phyloP scores from a whole-genome alignment of 2,329 filamentous ascomycete species.

The Cylindrodendrum hubeiense region DNA sequence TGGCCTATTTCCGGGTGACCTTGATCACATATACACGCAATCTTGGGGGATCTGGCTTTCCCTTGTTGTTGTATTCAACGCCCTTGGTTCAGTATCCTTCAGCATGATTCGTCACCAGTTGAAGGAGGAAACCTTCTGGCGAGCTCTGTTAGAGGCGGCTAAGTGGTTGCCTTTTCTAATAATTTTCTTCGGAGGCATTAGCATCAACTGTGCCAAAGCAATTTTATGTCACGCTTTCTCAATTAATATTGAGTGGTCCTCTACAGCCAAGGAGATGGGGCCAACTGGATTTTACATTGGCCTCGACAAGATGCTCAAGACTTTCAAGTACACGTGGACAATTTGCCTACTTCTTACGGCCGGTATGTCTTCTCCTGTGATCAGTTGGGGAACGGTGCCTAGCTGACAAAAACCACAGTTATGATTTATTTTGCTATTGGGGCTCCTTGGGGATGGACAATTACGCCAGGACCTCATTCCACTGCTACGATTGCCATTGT shows the following conservation, averaged over 20 bases:
- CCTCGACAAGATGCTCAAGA: constrained; percentile 56
- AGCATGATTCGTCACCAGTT: constrained; percentile 44
- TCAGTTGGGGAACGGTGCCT: not conserved
- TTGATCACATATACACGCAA: constrained; percentile 77
- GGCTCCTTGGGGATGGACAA: constrained; percentile 43
- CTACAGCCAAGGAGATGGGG: constrained; percentile 44
- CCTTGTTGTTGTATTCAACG: constrained; percentile 43
- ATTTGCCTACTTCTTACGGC: constrained; percentile 38
- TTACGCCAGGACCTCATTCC: constrained; percentile 39
- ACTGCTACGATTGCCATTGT: constrained; percentile 44
- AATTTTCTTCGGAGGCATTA: constrained; percentile 47
- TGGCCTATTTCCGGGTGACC: constrained; percentile 76
- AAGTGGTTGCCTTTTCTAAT: constrained; percentile 46
- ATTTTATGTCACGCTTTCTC: constrained; percentile 44
- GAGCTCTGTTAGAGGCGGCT: constrained; percentile 37
- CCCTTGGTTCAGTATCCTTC: constrained; percentile 36
- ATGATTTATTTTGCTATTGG: constrained; percentile 44
- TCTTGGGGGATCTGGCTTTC: constrained; percentile 73
- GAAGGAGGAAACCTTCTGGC: constrained; percentile 44
- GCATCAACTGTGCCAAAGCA: constrained; percentile 45
- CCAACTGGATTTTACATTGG: constrained; percentile 48
- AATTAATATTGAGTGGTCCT: constrained; percentile 46
- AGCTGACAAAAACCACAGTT: constrained; percentile 6
- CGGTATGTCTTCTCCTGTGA: not conserved
- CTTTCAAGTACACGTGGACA: constrained; percentile 55